These are phyloP conservation scores for Gamarada debralockiae DNA, from an alignment of 495 filamentous ascomycete species.

Conservation along the genomic window DNA sequence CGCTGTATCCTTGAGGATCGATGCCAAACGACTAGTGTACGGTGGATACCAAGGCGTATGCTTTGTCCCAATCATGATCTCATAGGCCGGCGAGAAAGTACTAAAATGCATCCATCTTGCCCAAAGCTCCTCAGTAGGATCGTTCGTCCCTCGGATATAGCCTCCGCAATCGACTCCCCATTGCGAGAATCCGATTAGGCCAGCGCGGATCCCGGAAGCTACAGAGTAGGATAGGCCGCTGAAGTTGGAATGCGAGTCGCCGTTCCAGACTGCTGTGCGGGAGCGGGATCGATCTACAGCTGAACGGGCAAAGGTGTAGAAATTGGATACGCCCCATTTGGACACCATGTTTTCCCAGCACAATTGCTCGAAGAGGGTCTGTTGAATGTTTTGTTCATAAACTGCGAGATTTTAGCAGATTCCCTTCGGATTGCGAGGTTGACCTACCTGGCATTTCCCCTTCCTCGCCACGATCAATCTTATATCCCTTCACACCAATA, in stretches of 20 bases:
- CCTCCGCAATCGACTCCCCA: constrained; percentile 32
- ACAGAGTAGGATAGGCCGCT: constrained; percentile 28
- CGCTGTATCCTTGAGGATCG: constrained; percentile 25
- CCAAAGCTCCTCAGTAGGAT: constrained; percentile 30
- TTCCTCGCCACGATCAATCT: constrained; percentile 34
- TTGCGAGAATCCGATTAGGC: constrained; percentile 25
- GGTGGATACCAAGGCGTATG: constrained; percentile 32
- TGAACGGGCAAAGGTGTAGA: constrained; percentile 28
- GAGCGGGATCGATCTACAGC: constrained; percentile 27
- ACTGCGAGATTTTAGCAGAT: neutral
- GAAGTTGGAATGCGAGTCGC: constrained; percentile 27
- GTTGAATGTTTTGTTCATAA: constrained; percentile 30
- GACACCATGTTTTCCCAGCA: constrained; percentile 27
- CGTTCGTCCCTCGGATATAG: constrained; percentile 21
- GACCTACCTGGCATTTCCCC: constrained; percentile 28
- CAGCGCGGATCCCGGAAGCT: constrained; percentile 26
- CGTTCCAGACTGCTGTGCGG: constrained; percentile 27
- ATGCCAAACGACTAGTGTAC: constrained; percentile 24
- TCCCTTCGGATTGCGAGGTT: neutral
- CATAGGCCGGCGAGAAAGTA: constrained; percentile 30
- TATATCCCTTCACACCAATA: constrained; percentile 31
- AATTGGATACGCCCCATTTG: constrained; percentile 26
- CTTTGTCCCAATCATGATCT: constrained; percentile 31
- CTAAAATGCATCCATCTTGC: constrained; percentile 33
- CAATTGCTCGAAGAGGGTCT: constrained; percentile 25